These are phyloP conservation scores for Pyrenula massariospora DNA, from an alignment of 495 filamentous ascomycete genomes.

Conservation along the genomic window DNA sequence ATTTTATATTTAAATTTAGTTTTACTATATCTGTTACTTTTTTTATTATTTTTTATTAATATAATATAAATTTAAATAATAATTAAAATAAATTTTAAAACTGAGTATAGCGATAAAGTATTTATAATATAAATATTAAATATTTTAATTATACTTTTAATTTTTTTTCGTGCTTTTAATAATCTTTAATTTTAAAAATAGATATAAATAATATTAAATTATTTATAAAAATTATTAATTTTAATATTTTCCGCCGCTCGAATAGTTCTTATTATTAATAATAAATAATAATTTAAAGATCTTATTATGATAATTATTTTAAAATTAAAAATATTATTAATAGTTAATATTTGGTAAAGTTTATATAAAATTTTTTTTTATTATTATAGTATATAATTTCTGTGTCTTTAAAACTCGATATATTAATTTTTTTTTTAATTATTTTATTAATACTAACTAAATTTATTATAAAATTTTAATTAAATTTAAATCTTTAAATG, in stretches of 20 bases:
- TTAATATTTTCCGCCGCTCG: background rate
- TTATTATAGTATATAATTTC: background rate
- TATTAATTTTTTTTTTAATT: background rate
- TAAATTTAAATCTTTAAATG: background rate
- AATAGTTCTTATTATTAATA: background rate
- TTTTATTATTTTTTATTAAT: conserved; percentile 1
- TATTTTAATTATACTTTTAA: background rate
- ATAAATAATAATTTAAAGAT: background rate
- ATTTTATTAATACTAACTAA: background rate
- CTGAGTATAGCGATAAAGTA: background rate
- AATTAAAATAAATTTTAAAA: background rate
- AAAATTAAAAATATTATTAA: background rate
- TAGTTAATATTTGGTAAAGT: background rate
- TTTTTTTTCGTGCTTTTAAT: background rate
- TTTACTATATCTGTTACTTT: background rate
- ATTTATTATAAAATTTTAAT: conserved; percentile 1
- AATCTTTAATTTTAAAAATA: conserved; percentile 1
- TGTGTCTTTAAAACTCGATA: background rate
- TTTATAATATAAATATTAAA: background rate
- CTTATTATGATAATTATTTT: background rate
- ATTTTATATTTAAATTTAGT: background rate
- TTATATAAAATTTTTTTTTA: background rate
- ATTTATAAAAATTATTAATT: background rate
- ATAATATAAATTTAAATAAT: background rate
- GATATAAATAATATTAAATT: conserved; percentile 1